phyloP scores from a whole-genome alignment of 257 asterid genomes.

The Penstemon newberryi region DNA sequence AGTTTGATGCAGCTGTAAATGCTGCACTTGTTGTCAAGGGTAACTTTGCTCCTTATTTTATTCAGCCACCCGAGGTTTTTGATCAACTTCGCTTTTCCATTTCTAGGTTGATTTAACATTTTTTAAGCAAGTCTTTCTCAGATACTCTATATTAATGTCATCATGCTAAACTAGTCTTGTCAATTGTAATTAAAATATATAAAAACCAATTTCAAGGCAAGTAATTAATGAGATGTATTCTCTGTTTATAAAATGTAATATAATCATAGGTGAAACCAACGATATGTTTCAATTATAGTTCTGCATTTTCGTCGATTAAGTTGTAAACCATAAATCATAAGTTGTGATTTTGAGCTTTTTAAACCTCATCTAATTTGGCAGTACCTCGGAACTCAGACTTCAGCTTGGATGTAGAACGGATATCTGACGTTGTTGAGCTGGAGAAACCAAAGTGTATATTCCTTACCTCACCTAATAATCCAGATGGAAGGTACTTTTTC shows the following conservation, averaged over 20 bases:
- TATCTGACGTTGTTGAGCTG: constrained; percentile 64
- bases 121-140: constrained; percentile 11
- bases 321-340: constrained; percentile 4
- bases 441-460: constrained; percentile 95
- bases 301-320: constrained; percentile 6
- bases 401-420: constrained; percentile 77
- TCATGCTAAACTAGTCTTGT: not conserved
- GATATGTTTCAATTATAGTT: not conserved
- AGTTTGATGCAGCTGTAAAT: constrained; percentile 97
- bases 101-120: constrained; percentile 1
- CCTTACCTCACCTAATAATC: constrained; percentile 95
- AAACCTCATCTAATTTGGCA: constrained; percentile 31
- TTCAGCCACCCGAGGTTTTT: constrained; percentile 9
- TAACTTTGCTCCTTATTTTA: constrained; percentile 27
- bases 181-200: not conserved
- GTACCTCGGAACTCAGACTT: constrained; percentile 85
- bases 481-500: constrained; percentile 85
- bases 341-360: constrained; percentile 11
- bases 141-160: constrained; percentile 11
- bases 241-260: constrained; percentile 7
- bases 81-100: not conserved
- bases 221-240: not conserved
- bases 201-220: constrained; percentile 16
- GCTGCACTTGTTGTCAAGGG: constrained; percentile 90
- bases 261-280: constrained; percentile 3